Evolutionary conservation across 1,284 basidiomycete genomes (phyloP), one percentile per base, ranked within the genome.

Genomic region (Rhodofomes roseus): DNA sequence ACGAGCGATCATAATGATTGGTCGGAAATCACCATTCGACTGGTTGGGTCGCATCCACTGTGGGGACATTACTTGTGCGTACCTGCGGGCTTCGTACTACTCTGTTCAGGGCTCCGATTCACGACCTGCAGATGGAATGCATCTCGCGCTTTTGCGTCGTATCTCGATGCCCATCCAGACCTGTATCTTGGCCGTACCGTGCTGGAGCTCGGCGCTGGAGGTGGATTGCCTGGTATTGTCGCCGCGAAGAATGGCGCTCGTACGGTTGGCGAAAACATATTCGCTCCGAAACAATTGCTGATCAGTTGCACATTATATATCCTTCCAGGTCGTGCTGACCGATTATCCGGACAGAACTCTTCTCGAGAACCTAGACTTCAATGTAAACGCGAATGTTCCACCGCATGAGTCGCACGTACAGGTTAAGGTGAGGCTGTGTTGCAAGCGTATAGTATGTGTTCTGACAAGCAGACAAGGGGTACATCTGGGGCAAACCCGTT

Each of bases 191-290:
- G 74, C 41, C 72, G 71, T 18, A 76, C 72, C 29, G 86, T 98
- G 0, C 78, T 98, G 1, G 96, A 99, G 72, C 84, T 98, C 0
- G 96, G 96, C 0, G 96, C 96, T 0, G 96, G 95, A 0, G 95
- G 93, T 1, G 96, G 89, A 0, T 76, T 98, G 18, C 96, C 96
- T 0, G 87, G 90, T 2, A 78, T 98, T 14, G 83, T 94, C 0
- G 78, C 86, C 0, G 84, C 81, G 0, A 80, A 88, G 40, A 87
- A 87, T 57, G 90, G 87, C 0, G 92, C 92, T 0, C 68, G 71
- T 37, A 80, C 79, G 66, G 88, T 86, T 23, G 16, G 75, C 69
- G 8, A 12, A 14, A 14, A 22, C 16, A 23, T 37, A 25, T 5
- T 16, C 12, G 12, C n/a, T 20, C 11, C 16, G 9, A 44, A 22